phyloP scores from a whole-genome alignment of 1,284 basidiomycete species.

The Ustilago xerochloae region DNA sequence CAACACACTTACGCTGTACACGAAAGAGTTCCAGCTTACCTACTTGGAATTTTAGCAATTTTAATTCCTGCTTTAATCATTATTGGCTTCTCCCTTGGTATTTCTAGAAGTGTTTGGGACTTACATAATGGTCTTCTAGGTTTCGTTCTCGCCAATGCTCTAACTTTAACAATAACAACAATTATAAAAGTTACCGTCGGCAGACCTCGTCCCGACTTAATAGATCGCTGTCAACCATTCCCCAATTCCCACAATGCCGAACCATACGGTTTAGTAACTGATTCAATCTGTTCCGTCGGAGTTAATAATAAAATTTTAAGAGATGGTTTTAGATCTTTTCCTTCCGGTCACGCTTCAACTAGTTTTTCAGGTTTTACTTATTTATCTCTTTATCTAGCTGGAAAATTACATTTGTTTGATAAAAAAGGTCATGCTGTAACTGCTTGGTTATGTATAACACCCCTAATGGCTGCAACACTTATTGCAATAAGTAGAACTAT shows the following conservation, averaged over 20 bases:
- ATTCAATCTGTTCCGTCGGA: constrained; percentile 79
- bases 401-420: constrained; percentile 92
- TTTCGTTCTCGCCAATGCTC: constrained; percentile 77
- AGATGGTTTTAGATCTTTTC: constrained; percentile 88
- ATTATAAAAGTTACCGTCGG: constrained; percentile 84
- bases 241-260: constrained; percentile 74
- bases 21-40: constrained; percentile 83
- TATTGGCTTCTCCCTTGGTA: constrained; percentile 76
- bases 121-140: constrained; percentile 84
- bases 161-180: constrained; percentile 85
- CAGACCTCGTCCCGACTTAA: constrained; percentile 76
- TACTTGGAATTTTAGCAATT: constrained; percentile 51
- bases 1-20: constrained; percentile 78
- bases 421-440: constrained; percentile 82
- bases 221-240: constrained; percentile 81
- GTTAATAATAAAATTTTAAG: constrained; percentile 24
- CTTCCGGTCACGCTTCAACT: constrained; percentile 90
- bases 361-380: constrained; percentile 93
- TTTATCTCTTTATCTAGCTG: constrained; percentile 78
- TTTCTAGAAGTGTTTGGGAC: constrained; percentile 86
- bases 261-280: constrained; percentile 78
- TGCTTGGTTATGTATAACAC: constrained; percentile 83
- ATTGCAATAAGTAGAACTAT: constrained; percentile 77
- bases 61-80: constrained; percentile 72
- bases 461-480: constrained; percentile 81